Evolutionary conservation across 2,329 filamentous ascomycete genomes (phyloP), one percentile per base, ranked within the genome.

Genomic region (Dryadomyces quercivorus): DNA sequence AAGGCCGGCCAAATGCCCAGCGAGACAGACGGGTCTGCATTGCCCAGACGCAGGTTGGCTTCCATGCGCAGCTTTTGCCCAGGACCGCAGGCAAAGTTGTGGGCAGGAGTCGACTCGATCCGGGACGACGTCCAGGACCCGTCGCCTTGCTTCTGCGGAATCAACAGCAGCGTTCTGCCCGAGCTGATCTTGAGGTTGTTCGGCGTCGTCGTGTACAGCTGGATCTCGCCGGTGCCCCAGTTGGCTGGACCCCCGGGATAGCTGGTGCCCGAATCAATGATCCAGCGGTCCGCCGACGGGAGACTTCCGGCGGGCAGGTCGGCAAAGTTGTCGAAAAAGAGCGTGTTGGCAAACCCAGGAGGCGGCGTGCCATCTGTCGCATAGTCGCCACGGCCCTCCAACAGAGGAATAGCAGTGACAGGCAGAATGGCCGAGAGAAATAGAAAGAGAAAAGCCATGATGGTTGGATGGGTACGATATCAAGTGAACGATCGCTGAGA

Each of bases 191-290:
- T 8, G 34, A 50, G 36, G 49, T 50, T 50, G 20, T 20, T 36
- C 20, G 36, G 12, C 55, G 64, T 63, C 48, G 61, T 60, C 21
- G 73, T 76, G 63, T 77, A 77, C 1, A 65, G 68, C 61, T 77
- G 65, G 18, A 72, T 64, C 61, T 77, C 75, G 55, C 69, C 67
- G 4, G 75, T 78, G 50, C 75, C 74, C 74, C 75, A 77, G 57
- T 71, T 65, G 8, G 63, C 53, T 0, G 73, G 63, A 1, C 74
- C 74, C n/a, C 70, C 70, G 1, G 71, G 66, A 58, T 77, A 78
- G 10, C 60, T 58, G 0, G 71, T 76, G 50, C 75, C 75, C n/a
- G 64, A 61, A 57, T 72, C 67, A 51, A 70, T 58, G 34, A 66
- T 64, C 74, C 74, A 77, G 60, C 71, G 74, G 15, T 64, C 61